phyloP scores from a whole-genome alignment of 1,139 yeast species.

The Candida sanyaensis region DNA sequence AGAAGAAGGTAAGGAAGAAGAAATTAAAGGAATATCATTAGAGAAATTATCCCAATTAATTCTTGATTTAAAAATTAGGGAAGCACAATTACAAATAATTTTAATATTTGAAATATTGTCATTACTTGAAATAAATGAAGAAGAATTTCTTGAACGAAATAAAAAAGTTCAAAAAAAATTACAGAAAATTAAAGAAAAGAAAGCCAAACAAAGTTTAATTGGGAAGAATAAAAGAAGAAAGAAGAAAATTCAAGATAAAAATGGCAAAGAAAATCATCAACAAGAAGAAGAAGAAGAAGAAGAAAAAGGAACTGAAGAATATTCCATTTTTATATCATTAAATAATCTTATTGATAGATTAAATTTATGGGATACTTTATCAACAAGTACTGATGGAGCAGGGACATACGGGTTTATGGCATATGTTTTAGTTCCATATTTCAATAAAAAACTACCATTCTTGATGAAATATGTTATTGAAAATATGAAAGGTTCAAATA shows the following conservation, averaged over 20 bases:
- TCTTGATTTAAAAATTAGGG: conserved; percentile 56
- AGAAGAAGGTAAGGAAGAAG: too few relatives aligned
- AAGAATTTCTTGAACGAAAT: conserved; percentile 23
- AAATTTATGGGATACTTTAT: conserved; percentile 55
- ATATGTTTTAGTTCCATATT: conserved; percentile 57
- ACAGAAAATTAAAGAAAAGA: conserved; percentile 26
- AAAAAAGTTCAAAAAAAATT: conserved; percentile 20
- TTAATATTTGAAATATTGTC: conserved; percentile 51
- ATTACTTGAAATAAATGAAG: conserved; percentile 27
- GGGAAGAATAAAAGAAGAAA: conserved; percentile 19
- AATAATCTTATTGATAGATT: conserved; percentile 54
- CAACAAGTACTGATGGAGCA: conserved; percentile 34
- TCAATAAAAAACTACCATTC: conserved; percentile 48
- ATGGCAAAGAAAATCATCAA: conserved; percentile 19
- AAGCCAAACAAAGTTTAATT: conserved; percentile 30
- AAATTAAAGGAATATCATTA: conserved; percentile 8
- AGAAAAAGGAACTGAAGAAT: conserved; percentile 20
- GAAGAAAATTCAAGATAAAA: conserved; percentile 26
- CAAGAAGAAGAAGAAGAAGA: too few relatives aligned
- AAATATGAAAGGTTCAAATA: conserved; percentile 50
- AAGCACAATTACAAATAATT: conserved; percentile 66
- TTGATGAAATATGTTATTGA: conserved; percentile 49
- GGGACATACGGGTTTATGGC: conserved; percentile 51
- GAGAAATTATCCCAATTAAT: conserved; percentile 27
- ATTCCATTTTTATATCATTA: conserved; percentile 25